Evolutionary conservation across 192 early-diverging fungal species (phyloP), one percentile per base, ranked within the genome.

Genomic region (Umbelopsis ramanniana): DNA sequence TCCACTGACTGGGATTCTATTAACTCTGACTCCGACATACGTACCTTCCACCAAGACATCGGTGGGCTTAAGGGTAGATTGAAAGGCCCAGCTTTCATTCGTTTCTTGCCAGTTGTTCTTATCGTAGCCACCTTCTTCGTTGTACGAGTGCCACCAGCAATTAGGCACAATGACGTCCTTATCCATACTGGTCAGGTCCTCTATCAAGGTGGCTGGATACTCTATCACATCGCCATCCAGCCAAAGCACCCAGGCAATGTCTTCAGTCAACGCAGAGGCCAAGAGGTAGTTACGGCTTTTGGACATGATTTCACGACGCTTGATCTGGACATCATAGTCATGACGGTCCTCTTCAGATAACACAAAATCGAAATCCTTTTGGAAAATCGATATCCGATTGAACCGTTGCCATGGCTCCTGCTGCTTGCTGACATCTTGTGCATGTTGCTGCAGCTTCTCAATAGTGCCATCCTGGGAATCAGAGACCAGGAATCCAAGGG

Each of bases 41-140:
- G 22, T 69, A 84, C 85, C 85, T 82, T 87, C 85, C 38, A 85
- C 82, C 1, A 85, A 74, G 29, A 87, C 76, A 22, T 83, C 76
- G 9, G 73, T 72, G 6, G 73, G 60, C 15, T 74, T 68, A 19
- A 87, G 63, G 8, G 29, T 54, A 35, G 55, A 74, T 63, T 85
- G 83, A 63, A 85, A 74, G 4, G 72, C 79, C 46, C 75, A 75
- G 54, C 89, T 89, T 66, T 86, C 81, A 0, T 71, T 53, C 2
- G 89, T 91, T 68, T 92, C 91, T 47, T 84, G 78, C 87, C 87
- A 92, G 52, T 89, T 90, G 53, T 92, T 90, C 72, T 83, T 86
- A 66, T 92, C 91, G 52, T 92, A 90, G 0, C 84, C 52, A 40
- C 71, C 74, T 74, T 83, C 74, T 81, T 89, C 78, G 74, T 83